Evolutionary conservation across 1,284 basidiomycete species (phyloP), one percentile per base, ranked within the genome.

Genomic region (Golubevia pallescens): DNA sequence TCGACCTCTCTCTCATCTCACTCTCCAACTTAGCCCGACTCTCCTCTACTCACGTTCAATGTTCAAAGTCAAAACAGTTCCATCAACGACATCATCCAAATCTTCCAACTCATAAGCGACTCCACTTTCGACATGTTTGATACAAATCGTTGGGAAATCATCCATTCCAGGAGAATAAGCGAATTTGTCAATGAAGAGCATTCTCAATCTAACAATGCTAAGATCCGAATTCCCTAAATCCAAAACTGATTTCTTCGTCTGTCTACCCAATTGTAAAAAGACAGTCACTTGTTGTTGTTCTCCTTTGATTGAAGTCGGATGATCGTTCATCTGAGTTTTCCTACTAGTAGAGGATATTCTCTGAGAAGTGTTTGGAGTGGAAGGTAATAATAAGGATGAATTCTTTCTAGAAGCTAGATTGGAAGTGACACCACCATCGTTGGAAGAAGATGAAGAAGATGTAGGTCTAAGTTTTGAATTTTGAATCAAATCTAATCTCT

Each of bases 181-280:
- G 58, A 85, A 85, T 14, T 74, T 73, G 61, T 85, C 80, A 58
- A 85, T 77, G 65, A 85, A 85, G 16, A 82, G 71, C 82, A 85
- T 85, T 34, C 80, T 74, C 23, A 85, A 72, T 20, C 65, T 69
- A 1, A 73, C 81, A 2, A 82, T 67, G 28, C 66, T 81, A 61
- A 85, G 71, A 58, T 80, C 78, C 8, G 42, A 13, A 16, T 16
- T 16, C 42, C 16, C 16, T 2, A 80, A 60, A 28, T 81, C 70
- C 2, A 84, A 64, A 14, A 59, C 66, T 13, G 76, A 75, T 54
- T 80, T 81, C 54, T 74, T 65, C 5, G 77, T 82, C 61, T 81
- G 81, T 10, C 80, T 73, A 2, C 80, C 80, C 6, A 84, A 74
- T 60, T 85, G 82, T 2, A 85, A 62, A 56, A 79, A 85, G 19